phyloP scores from a whole-genome alignment of 2,329 filamentous ascomycete genomes.

The Kalmusia sp. region DNA sequence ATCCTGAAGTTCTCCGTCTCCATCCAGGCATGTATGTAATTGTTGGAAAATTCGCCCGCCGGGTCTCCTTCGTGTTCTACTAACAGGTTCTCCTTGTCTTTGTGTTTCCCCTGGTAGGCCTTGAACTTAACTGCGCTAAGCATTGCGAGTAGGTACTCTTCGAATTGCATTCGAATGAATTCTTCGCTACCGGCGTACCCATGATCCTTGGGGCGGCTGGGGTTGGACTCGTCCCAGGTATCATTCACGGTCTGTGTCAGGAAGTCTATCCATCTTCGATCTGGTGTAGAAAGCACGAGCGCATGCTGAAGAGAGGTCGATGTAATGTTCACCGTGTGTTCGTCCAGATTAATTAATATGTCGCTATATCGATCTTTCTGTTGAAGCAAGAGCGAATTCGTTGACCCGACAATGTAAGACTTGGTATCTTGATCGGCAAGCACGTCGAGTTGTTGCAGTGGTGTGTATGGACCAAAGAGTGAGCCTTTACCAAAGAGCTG shows the following conservation, averaged over 20 bases:
- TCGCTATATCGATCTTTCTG: conserved; percentile 97
- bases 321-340: conserved; percentile 82
- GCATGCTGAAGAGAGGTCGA: conserved; percentile 79
- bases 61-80: conserved; percentile 80
- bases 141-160: conserved; percentile 91
- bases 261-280: conserved; percentile 95
- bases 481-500: conserved; percentile 97
- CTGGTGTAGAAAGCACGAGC: conserved; percentile 80
- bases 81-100: conserved; percentile 65
- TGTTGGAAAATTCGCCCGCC: conserved; percentile 78
- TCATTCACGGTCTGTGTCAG: conserved; percentile 92
- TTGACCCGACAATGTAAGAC: conserved; percentile 96
- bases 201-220: conserved; percentile 88
- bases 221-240: conserved; percentile 93
- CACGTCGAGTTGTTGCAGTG: conserved; percentile 92
- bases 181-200: conserved; percentile 96
- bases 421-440: conserved; percentile 93
- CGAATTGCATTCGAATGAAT: conserved; percentile 95
- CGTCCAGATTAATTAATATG: conserved; percentile 94
- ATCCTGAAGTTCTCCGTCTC: conserved; percentile 90
- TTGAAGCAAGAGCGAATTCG: conserved; percentile 90
- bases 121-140: conserved; percentile 91
- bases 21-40: conserved; percentile 89
- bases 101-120: conserved; percentile 52
- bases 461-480: conserved; percentile 95